These are phyloP conservation scores for Gryganskiella cystojenkinii DNA, from an alignment of 192 early-diverging fungal genomes.

Conservation along the genomic window DNA sequence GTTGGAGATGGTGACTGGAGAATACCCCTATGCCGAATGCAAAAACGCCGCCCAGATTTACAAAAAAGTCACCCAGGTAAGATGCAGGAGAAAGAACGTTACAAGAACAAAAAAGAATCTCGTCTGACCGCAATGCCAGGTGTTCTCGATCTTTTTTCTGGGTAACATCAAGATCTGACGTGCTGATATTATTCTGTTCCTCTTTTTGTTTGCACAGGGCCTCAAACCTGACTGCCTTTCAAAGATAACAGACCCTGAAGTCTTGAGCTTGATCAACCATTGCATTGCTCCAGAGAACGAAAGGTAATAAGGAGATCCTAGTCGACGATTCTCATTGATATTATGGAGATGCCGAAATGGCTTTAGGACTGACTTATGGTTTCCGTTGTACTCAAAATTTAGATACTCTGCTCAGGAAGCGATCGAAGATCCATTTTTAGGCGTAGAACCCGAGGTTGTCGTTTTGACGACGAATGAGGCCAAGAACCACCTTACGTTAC, in stretches of 20 bases:
- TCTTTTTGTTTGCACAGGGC: constrained; percentile 52
- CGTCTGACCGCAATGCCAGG: too few relatives aligned
- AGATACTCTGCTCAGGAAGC: constrained; percentile 76
- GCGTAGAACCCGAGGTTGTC: constrained; percentile 81
- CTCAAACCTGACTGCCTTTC: constrained; percentile 78
- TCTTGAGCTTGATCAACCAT: constrained; percentile 72
- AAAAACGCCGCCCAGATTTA: constrained; percentile 85
- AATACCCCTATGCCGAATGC: constrained; percentile 87
- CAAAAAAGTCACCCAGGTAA: constrained; percentile 78
- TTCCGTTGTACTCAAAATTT: neutral
- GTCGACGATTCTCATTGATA: neutral
- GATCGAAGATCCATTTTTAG: constrained; percentile 77
- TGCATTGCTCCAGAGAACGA: constrained; percentile 75
- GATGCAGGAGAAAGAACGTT: neutral
- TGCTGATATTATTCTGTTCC: neutral
- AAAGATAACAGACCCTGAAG: constrained; percentile 69
- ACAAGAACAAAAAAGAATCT: too few relatives aligned
- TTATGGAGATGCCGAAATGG: too few relatives aligned
- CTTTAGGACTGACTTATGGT: neutral
- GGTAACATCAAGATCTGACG: neutral
- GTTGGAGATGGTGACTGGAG: constrained; percentile 85
- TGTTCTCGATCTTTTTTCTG: too few relatives aligned
- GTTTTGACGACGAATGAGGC: constrained; percentile 66
- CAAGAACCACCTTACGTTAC: constrained; percentile 73
- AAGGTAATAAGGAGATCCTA: constrained; percentile 48